phyloP scores from a whole-genome alignment of 805 yeast species.

The Ogataea thermomethanolica region DNA sequence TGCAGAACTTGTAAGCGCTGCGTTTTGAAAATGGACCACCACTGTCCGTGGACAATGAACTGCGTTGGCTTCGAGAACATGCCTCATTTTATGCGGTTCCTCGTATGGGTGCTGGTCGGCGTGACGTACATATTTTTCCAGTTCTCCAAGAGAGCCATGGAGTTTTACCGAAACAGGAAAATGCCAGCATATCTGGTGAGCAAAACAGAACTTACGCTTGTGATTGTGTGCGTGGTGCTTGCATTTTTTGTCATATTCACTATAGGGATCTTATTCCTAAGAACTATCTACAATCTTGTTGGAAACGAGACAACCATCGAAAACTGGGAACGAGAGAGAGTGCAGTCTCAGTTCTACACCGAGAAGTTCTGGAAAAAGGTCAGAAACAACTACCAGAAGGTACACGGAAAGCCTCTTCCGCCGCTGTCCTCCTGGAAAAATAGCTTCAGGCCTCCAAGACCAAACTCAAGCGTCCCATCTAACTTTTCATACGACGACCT shows the following conservation, averaged over 20 bases:
- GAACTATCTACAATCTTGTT: conserved; percentile 56
- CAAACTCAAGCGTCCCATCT: conserved; percentile 23
- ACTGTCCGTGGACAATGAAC: conserved; percentile 90
- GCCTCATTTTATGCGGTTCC: conserved; percentile 77
- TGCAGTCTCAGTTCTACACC: conserved; percentile 59
- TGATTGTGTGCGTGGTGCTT: conserved; percentile 51
- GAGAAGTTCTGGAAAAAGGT: conserved; percentile 52
- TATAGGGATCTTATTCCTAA: conserved; percentile 52
- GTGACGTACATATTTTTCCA: conserved; percentile 45
- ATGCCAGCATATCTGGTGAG: conserved; percentile 56
- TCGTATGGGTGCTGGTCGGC: conserved; percentile 58
- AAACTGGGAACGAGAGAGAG: conserved; percentile 85
- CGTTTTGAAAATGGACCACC: conserved; percentile 90
- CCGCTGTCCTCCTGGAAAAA: conserved; percentile 45
- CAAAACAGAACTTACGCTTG: conserved; percentile 50
- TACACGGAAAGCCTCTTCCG: conserved; percentile 41
- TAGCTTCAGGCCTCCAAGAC: conserved; percentile 21
- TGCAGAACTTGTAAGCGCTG: conserved; percentile 75
- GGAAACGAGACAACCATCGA: conserved; percentile 87
- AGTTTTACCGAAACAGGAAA: conserved; percentile 46
- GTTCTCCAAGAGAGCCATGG: conserved; percentile 37
- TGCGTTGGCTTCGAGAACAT: conserved; percentile 80
- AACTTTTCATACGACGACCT: conserved; percentile 57
- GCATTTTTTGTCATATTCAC: conserved; percentile 59
- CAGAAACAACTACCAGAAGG: conserved; percentile 39